Conservation (phyloP, 2,329 filamentous ascomycete species). For the Pseudogymnoascus sp. region DNA sequence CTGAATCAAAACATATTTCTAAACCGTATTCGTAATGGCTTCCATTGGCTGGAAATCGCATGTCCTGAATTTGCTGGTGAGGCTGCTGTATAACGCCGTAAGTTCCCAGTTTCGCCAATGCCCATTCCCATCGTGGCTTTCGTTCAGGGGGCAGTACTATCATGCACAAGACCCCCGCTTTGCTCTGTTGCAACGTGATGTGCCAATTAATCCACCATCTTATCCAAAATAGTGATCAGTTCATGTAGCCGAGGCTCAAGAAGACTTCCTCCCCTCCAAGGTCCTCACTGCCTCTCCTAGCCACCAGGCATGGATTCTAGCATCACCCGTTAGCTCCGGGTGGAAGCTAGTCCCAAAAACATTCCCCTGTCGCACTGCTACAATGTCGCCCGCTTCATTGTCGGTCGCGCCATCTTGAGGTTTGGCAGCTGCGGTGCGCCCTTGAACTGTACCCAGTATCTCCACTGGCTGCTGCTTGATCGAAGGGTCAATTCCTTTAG, state of each 20-base stretch:
- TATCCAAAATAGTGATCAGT: background rate
- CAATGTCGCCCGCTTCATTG: conserved; percentile 58
- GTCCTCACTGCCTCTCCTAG: conserved; percentile 55
- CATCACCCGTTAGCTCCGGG: conserved; percentile 81
- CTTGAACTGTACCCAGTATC: conserved; percentile 43
- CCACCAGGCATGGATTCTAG: conserved; percentile 92
- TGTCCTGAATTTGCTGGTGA: background rate
- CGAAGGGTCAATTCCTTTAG: conserved; percentile 16
- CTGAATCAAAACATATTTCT: background rate
- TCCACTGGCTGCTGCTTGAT: conserved; percentile 31
- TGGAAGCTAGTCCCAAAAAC: conserved; percentile 94
- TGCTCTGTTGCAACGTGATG: background rate
- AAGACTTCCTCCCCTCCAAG: conserved; percentile 13
- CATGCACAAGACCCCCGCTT: background rate
- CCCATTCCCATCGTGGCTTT: background rate
- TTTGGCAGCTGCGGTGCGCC: conserved; percentile 32
- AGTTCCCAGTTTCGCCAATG: background rate
- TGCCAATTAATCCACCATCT: background rate
- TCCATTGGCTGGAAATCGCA: background rate
- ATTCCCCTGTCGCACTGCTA: conserved; percentile 84
- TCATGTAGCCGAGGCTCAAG: background rate
- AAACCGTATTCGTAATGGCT: background rate
- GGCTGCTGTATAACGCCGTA: background rate
- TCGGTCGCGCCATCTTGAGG: conserved; percentile 32
- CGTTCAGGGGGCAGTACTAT: background rate